Percentiles rank a stretch among this genome's conserved stretches.
Evolutionary conservation across 352 stramenopile genomes (phyloP).

Genomic region (Phytopythium delawarense): DNA sequence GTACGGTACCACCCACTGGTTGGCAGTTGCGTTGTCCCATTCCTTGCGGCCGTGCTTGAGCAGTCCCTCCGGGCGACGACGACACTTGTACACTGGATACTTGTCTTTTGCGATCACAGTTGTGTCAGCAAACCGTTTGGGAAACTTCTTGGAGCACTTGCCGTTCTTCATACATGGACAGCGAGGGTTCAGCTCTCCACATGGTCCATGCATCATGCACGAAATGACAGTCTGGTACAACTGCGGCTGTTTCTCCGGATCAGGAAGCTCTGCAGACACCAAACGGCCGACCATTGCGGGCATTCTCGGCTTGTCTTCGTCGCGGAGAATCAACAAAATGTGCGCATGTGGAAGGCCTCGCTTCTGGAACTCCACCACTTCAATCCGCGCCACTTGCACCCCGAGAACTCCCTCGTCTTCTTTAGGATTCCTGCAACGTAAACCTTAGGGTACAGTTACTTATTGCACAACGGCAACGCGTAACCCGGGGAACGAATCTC

Average conservation of each 20-base stretch:
- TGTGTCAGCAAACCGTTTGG: conserved; percentile 7
- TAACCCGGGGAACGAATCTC: neutral
- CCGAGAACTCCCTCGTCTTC: conserved; percentile 19
- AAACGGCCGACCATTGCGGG: conserved; percentile 8
- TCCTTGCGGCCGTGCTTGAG: conserved; percentile 4
- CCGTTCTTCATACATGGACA: conserved; percentile 16
- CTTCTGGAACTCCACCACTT: conserved; percentile 51
- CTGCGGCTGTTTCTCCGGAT: conserved; percentile 5
- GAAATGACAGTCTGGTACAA: conserved; percentile 10
- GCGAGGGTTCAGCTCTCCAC: neutral
- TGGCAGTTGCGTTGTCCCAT: conserved; percentile 18
- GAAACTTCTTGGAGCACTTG: conserved; percentile 23
- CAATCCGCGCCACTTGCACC: conserved; percentile 14
- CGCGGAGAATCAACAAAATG: conserved; percentile 37
- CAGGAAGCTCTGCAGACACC: conserved; percentile 19
- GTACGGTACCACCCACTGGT: conserved; percentile 52
- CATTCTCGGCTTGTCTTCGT: conserved; percentile 17
- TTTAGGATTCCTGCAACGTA: too few relatives aligned
- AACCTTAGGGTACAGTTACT: too few relatives aligned
- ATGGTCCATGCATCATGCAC: conserved; percentile 15
- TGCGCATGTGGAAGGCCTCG: conserved; percentile 41
- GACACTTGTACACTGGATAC: conserved; percentile 14
- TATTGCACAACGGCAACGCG: too few relatives aligned
- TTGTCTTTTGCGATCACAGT: conserved; percentile 8
- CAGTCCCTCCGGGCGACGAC: neutral